These are phyloP conservation scores for Melanomma pulvis-pyrius DNA, from an alignment of 495 filamentous ascomycete genomes.

Conservation along the genomic window DNA sequence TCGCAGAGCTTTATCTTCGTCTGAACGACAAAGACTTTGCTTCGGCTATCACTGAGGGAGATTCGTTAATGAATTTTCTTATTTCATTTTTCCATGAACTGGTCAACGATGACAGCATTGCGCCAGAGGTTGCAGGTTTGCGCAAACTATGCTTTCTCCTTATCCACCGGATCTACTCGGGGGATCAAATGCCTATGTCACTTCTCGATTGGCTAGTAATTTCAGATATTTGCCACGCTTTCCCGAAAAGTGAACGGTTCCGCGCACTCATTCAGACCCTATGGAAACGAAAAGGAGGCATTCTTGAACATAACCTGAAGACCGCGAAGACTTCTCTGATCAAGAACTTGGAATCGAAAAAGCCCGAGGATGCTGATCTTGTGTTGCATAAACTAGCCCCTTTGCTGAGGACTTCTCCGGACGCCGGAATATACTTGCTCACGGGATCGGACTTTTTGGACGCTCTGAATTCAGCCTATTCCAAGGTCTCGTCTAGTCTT, in stretches of 20 bases:
- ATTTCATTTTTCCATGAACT: constrained; percentile 61
- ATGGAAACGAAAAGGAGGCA: constrained; percentile 51
- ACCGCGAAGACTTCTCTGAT: constrained; percentile 54
- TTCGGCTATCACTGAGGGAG: constrained; percentile 52
- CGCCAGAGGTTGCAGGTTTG: constrained; percentile 57
- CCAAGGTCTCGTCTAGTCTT: constrained; percentile 57
- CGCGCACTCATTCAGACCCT: constrained; percentile 47
- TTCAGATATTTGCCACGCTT: constrained; percentile 58
- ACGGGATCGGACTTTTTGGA: constrained; percentile 86
- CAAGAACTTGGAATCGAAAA: constrained; percentile 54
- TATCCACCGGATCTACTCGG: constrained; percentile 51
- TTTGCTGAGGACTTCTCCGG: constrained; percentile 57
- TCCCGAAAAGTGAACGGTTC: constrained; percentile 56
- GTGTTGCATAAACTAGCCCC: constrained; percentile 53
- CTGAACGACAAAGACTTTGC: constrained; percentile 58
- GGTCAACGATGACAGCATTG: constrained; percentile 42
- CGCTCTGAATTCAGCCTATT: constrained; percentile 65
- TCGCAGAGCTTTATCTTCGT: constrained; percentile 65
- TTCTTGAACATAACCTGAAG: constrained; percentile 50
- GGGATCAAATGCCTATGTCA: constrained; percentile 48
- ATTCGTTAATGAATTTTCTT: constrained; percentile 61
- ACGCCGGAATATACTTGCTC: constrained; percentile 65
- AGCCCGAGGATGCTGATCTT: constrained; percentile 43
- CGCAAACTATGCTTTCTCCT: constrained; percentile 66
- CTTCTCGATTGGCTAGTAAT: constrained; percentile 62